Percentiles rank a stretch among this genome's conserved stretches.
Conservation (phyloP, 768 basidiomycete species). For the Pleurotus giganteus region DNA sequence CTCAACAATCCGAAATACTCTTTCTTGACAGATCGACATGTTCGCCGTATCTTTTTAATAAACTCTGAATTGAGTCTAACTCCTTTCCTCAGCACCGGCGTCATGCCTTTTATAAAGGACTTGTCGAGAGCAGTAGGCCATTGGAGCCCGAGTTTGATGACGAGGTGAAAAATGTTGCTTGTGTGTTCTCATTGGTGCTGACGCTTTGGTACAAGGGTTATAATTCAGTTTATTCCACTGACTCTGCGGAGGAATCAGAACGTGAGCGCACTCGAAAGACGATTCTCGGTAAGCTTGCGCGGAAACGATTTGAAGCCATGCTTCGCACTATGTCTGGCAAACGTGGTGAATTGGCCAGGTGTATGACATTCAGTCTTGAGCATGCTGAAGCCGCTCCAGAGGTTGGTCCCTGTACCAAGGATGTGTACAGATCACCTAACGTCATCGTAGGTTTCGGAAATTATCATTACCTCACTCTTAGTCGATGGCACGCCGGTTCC, state of each 20-base stretch:
- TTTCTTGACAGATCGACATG: slow-evolving; percentile 64
- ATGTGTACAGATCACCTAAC: not conserved
- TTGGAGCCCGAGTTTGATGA: slow-evolving; percentile 78
- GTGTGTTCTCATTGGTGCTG: not conserved
- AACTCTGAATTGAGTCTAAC: not conserved
- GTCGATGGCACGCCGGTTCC: slow-evolving; percentile 96
- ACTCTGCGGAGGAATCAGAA: slow-evolving; percentile 93
- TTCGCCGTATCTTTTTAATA: slow-evolving; percentile 24
- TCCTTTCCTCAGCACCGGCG: slow-evolving; percentile 55
- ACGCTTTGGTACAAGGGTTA: slow-evolving; percentile 55
- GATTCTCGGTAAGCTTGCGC: slow-evolving; percentile 73
- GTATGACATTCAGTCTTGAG: slow-evolving; percentile 96
- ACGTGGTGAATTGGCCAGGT: slow-evolving; percentile 87
- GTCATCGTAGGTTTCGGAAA: slow-evolving; percentile 70
- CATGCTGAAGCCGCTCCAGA: slow-evolving; percentile 96
- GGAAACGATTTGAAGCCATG: slow-evolving; percentile 87
- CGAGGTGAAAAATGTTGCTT: slow-evolving; percentile 44
- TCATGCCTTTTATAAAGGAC: slow-evolving; percentile 67
- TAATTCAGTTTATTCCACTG: slow-evolving; percentile 86
- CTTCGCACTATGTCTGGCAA: slow-evolving; percentile 82
- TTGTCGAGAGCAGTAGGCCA: slow-evolving; percentile 55
- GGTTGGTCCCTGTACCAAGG: slow-evolving; percentile 39
- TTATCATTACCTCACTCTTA: slow-evolving; percentile 84
- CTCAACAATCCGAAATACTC: slow-evolving; percentile 77
- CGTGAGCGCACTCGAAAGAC: slow-evolving; percentile 78